Evolutionary conservation across 2,329 filamentous ascomycete species (phyloP).

Genomic region (Didymella segeticola): DNA sequence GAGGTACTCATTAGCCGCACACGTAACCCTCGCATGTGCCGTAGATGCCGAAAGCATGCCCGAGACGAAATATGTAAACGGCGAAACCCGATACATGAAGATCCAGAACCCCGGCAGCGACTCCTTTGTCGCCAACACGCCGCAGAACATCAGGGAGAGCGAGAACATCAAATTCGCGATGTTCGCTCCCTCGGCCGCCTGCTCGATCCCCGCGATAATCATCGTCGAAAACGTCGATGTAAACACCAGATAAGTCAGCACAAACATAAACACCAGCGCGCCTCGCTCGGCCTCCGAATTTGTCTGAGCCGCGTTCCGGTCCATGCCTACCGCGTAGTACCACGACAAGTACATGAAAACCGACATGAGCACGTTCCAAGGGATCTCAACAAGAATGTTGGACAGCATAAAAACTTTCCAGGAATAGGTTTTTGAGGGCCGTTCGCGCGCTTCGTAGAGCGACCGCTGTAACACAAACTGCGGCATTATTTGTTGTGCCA

Average conservation of each 20-base stretch:
- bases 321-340: conserved; percentile 86
- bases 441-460: conserved; percentile 84
- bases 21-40: conserved; percentile 52
- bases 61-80: conserved; percentile 67
- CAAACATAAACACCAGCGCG: conserved; percentile 78
- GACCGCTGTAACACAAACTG: conserved; percentile 83
- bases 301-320: conserved; percentile 70
- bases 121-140: conserved; percentile 65
- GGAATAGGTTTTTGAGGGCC: conserved; percentile 81
- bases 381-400: conserved; percentile 83
- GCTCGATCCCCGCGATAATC: conserved; percentile 76
- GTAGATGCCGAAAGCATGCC: conserved; percentile 61
- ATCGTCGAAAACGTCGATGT: conserved; percentile 81
- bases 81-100: conserved; percentile 75
- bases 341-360: conserved; percentile 78
- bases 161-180: conserved; percentile 78
- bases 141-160: conserved; percentile 75
- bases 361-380: conserved; percentile 80
- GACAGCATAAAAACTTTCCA: conserved; percentile 87
- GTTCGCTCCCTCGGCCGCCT: conserved; percentile 77
- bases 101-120: conserved; percentile 74
- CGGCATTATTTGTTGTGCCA: conserved; percentile 83
- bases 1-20: conserved; percentile 50
- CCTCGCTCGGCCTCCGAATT: conserved; percentile 72
- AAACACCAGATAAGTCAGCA: conserved; percentile 79